These are phyloP conservation scores for Boletus sp. DNA, from an alignment of 1,284 basidiomycete species.

Conservation along the genomic window DNA sequence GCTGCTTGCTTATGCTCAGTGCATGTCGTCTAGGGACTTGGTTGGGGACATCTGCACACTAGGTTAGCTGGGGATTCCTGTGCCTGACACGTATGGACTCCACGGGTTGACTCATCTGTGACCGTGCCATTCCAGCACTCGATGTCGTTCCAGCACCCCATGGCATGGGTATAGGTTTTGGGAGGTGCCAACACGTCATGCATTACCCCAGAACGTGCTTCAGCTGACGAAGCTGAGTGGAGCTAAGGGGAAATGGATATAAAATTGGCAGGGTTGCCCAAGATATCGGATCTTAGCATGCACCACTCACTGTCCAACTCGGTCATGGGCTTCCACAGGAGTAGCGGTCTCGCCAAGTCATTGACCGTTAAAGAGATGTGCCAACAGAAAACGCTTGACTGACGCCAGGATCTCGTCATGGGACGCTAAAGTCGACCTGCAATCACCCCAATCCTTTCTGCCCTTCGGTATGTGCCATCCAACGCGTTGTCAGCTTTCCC, in stretches of 20 bases:
- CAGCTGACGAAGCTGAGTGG: not conserved
- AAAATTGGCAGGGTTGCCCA: too few species aligned
- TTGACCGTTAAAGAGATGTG: slow-evolving; percentile 22
- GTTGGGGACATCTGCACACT: too few species aligned
- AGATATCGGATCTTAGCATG: too few species aligned
- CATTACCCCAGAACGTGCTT: not conserved
- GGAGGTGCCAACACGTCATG: too few species aligned
- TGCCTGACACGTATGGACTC: not conserved
- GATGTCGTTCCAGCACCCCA: too few species aligned
- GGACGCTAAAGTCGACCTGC: slow-evolving; percentile 32
- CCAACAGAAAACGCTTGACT: slow-evolving; percentile 23
- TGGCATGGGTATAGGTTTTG: not conserved
- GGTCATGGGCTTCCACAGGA: slow-evolving; percentile 2
- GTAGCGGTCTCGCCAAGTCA: slow-evolving; percentile 8
- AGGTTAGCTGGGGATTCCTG: too few species aligned
- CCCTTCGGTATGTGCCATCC: not conserved
- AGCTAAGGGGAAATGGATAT: not conserved
- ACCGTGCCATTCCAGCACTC: too few species aligned
- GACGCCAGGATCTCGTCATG: slow-evolving; percentile 28
- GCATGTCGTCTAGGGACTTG: too few species aligned
- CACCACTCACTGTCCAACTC: slow-evolving; percentile 1
- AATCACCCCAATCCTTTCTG: not conserved
- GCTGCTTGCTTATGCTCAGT: too few species aligned
- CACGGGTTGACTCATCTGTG: too few species aligned
- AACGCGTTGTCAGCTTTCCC: slow-evolving; percentile 20